Percentiles rank a stretch among this genome's conserved stretches.
Evolutionary conservation across 1,284 basidiomycete genomes (phyloP).

Genomic region (Coniferiporia sulphurascens): DNA sequence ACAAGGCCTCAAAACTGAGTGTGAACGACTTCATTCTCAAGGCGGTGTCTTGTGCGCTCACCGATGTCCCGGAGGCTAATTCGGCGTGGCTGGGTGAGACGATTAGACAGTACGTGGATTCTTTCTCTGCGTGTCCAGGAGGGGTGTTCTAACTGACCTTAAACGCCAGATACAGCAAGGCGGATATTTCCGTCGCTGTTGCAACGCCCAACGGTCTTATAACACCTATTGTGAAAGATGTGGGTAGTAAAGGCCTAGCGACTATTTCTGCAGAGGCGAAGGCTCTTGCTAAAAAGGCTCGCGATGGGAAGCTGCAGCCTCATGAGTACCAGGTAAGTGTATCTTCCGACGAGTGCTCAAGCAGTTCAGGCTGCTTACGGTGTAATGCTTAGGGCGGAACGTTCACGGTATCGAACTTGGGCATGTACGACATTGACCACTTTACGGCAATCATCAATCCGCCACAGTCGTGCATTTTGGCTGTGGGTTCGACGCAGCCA

Average conservation of each 20-base stretch:
- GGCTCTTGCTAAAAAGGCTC: constrained; percentile 88
- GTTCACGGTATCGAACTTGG: constrained; percentile 99
- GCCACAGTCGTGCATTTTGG: constrained; percentile 97
- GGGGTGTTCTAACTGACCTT: constrained; percentile 4
- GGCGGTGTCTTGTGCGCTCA: constrained; percentile 85
- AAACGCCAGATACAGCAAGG: constrained; percentile 79
- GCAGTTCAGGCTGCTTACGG: constrained; percentile 1
- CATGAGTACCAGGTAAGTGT: constrained; percentile 85
- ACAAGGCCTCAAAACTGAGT: constrained; percentile 85
- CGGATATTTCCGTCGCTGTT: constrained; percentile 96
- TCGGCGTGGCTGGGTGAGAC: constrained; percentile 96
- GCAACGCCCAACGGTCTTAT: constrained; percentile 96
- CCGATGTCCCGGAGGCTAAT: constrained; percentile 97
- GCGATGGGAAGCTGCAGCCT: constrained; percentile 94
- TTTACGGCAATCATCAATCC: constrained; percentile 99
- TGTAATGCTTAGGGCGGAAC: constrained; percentile 74
- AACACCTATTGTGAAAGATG: constrained; percentile 96
- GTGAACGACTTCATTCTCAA: constrained; percentile 99
- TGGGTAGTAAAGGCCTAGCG: constrained; percentile 86
- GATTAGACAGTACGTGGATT: constrained; percentile 72
- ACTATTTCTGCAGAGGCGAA: constrained; percentile 92
- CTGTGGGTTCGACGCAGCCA: constrained; percentile 85
- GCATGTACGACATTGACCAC: constrained; percentile 94
- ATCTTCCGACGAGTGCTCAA: background rate
- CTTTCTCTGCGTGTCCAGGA: background rate